A percentile compares a stretch with the other conserved stretches of the same genome.
Conservation (phyloP, 139 green algal species). For the Pleodorina starrii region DNA sequence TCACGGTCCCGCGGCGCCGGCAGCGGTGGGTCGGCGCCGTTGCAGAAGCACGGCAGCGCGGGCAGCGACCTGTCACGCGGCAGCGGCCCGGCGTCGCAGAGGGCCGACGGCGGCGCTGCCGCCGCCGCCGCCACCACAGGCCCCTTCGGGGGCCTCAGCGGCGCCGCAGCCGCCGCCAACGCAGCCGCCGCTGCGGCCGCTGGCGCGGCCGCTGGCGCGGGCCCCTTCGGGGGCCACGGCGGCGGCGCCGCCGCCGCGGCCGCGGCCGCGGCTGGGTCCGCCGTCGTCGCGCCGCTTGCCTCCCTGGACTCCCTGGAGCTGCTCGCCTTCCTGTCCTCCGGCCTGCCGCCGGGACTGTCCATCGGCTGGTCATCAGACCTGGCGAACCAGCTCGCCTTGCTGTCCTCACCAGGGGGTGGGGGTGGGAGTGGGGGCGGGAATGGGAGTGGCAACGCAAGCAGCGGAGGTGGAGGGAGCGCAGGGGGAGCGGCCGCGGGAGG, state of each 20-base stretch:
- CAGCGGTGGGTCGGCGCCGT: neutral
- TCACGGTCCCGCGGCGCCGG: neutral
- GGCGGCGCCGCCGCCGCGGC: neutral
- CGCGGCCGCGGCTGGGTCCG: neutral
- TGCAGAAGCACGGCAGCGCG: too few relatives aligned
- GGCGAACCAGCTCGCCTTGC: neutral
- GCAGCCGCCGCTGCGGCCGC: too few relatives aligned
- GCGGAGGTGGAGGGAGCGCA: neutral
- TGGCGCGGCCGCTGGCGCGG: neutral
- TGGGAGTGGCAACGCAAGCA: neutral
- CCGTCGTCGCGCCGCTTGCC: neutral
- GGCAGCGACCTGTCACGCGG: neutral
- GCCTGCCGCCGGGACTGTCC: neutral
- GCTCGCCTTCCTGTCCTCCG: slow-evolving; percentile 28
- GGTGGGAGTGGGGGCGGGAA: too few relatives aligned
- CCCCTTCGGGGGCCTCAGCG: neutral
- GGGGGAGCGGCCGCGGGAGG: neutral
- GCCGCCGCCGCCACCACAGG: too few relatives aligned
- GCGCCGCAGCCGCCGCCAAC: neutral
- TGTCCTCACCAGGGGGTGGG: neutral
- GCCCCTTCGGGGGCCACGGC: neutral
- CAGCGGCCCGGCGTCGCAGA: neutral
- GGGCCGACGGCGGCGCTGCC: neutral
- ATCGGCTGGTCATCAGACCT: neutral
- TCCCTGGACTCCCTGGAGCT: slow-evolving; percentile 34